phyloP scores from a whole-genome alignment of 2,329 filamentous ascomycete genomes.

The Torrubiella hemipterigena region DNA sequence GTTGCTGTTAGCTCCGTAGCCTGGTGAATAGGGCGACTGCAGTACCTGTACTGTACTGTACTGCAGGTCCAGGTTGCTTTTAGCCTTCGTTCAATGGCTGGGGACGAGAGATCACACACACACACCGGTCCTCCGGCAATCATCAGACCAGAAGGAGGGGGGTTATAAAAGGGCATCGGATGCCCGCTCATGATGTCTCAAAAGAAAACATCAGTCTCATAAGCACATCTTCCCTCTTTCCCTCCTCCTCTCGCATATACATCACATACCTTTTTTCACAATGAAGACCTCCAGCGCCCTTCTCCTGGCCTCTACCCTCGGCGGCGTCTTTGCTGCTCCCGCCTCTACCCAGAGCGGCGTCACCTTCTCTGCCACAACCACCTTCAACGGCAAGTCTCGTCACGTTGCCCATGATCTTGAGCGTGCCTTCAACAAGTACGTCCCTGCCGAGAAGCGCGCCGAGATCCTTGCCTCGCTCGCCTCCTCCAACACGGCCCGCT shows the following conservation, averaged over 20 bases:
- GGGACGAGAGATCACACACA: too few species aligned
- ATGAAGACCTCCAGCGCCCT: slow-evolving; percentile 7
- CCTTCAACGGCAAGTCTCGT: slow-evolving; percentile 5
- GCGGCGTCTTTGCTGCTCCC: slow-evolving; percentile 7
- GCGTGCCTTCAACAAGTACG: slow-evolving; percentile 21
- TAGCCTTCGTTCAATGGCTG: too few species aligned
- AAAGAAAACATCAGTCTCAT: too few species aligned
- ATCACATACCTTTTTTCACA: too few species aligned
- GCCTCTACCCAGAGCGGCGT: slow-evolving; percentile 1
- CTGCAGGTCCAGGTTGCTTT: too few species aligned
- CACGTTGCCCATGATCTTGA: slow-evolving; percentile 20
- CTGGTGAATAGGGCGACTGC: too few species aligned
- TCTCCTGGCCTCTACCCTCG: slow-evolving; percentile 4
- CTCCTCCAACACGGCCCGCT: too few species aligned
- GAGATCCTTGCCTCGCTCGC: slow-evolving; percentile 7
- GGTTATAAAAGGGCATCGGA: too few species aligned
- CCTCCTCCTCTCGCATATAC: background rate
- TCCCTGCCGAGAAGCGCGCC: background rate
- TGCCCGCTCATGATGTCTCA: too few species aligned
- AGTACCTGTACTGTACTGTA: too few species aligned
- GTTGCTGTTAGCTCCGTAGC: too few species aligned
- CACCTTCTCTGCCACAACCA: slow-evolving; percentile 4
- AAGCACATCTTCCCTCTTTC: background rate
- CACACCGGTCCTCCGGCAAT: background rate
- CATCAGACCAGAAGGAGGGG: too few species aligned